Evolutionary conservation across 129 eudicot species (phyloP), one percentile per base, ranked within the genome.

Genomic region (Flaveria trinervia): DNA sequence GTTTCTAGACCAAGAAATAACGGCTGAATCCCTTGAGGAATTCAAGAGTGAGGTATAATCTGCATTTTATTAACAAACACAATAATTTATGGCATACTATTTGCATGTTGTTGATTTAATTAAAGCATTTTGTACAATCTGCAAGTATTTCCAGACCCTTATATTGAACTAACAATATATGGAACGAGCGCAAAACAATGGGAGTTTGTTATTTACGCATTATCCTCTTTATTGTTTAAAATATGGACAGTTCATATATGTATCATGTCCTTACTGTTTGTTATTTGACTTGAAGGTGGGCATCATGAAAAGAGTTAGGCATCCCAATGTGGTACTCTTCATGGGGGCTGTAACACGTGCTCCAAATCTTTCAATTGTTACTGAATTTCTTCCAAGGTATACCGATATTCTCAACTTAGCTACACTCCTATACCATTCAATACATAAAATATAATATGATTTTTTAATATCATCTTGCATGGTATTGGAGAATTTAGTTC

Each of bases 341-440:
- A 94, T 94, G 99, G 99, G 99, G 79, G 99, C 99, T 65, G 87
- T 94, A 59, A 94, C 97, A 69, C 97, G 89, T 69, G 84, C 92
- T 59, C 99, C 99, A 73, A 84, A 94, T 91, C 99, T 94, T 79
- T 94, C 99, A 52, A 94, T 94, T 76, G 85, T 94, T 65, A 91
- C 99, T 5, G 99, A 94, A 76, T 94, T 91, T 84, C 99, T 94
- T 83, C 99, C 96, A 61, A 91, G 99, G 99, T 94, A 89, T 81
- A 88, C 74, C 23, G 41, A 36, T 36, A 36, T 36, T 36, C 41
- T 36, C 41, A 36, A 36, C 7, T 36, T 36, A 36, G 7, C 41
- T 36, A 36, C 41, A 5, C 41, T 36, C 41, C 41, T 36, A 36
- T 36, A 36, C 41, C 41, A 5, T 5, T 36, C 41, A 36, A 5